These are phyloP conservation scores for Cochlearia excelsa DNA, from an alignment of 345 rosid species.

Conservation along the genomic window DNA sequence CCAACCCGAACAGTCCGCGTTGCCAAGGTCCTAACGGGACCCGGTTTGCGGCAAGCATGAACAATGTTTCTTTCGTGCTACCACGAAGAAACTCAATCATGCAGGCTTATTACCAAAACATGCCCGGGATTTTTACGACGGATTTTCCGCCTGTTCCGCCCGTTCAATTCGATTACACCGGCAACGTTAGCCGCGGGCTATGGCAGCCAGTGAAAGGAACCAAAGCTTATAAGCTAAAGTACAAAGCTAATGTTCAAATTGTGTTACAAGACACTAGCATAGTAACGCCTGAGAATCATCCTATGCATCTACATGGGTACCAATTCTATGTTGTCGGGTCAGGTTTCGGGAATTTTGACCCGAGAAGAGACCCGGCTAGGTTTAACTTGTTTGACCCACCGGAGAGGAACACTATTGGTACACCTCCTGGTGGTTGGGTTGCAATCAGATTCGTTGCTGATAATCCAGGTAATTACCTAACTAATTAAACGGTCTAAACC, in stretches of 20 bases:
- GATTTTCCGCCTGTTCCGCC: constrained; percentile 90
- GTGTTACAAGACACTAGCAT: constrained; percentile 85
- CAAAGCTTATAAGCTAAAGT: constrained; percentile 71
- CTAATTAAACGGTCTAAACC: background rate
- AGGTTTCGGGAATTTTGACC: constrained; percentile 77
- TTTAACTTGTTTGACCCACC: constrained; percentile 89
- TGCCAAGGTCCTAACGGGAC: constrained; percentile 96
- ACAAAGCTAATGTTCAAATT: constrained; percentile 60
- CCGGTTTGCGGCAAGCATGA: constrained; percentile 75
- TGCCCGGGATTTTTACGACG: constrained; percentile 70
- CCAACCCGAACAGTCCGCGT: constrained; percentile 68
- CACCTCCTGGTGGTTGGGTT: constrained; percentile 90
- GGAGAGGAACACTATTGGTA: constrained; percentile 69
- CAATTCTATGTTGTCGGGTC: constrained; percentile 65
- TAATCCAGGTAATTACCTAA: constrained; percentile 68
- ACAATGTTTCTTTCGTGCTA: constrained; percentile 67
- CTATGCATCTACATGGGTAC: constrained; percentile 91
- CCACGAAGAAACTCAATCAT: constrained; percentile 71
- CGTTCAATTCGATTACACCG: constrained; percentile 54
- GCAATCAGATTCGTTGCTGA: constrained; percentile 75
- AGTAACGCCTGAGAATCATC: constrained; percentile 70
- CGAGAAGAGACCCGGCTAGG: constrained; percentile 57
- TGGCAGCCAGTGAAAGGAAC: constrained; percentile 75
- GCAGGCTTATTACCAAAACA: constrained; percentile 85
- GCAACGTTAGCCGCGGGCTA: constrained; percentile 74